Conservation (phyloP, 1,284 basidiomycete genomes). For the Porogramme epimiltina region DNA sequence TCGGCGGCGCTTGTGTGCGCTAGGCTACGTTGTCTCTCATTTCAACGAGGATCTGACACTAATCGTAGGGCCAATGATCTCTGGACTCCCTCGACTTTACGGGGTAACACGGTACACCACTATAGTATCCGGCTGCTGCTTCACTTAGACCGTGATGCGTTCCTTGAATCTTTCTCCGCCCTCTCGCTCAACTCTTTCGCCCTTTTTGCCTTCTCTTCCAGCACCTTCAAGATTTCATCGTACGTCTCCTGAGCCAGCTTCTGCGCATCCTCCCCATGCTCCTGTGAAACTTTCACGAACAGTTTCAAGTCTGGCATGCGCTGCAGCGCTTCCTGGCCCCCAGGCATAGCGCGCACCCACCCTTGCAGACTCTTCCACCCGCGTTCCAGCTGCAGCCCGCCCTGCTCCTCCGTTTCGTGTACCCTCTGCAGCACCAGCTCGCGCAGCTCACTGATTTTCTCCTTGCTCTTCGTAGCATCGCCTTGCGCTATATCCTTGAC, state of each 20-base stretch:
- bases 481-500: conserved; percentile 30
- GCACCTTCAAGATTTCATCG: conserved; percentile 34
- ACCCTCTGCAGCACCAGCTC: conserved; percentile 32
- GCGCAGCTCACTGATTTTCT: conserved; percentile 34
- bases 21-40: too few species aligned
- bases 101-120: too few species aligned
- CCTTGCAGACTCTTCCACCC: conserved; percentile 21
- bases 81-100: too few species aligned
- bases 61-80: too few species aligned
- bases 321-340: conserved; percentile 26
- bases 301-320: conserved; percentile 33
- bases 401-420: conserved; percentile 26
- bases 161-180: conserved; percentile 29
- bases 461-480: conserved; percentile 28
- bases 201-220: conserved; percentile 37
- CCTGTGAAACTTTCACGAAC: conserved; percentile 31
- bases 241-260: conserved; percentile 39
- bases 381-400: conserved; percentile 11
- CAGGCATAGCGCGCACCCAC: conserved; percentile 19
- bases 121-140: too few species aligned
- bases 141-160: too few species aligned
- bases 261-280: conserved; percentile 35
- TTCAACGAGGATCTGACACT: too few species aligned
- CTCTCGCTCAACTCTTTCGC: conserved; percentile 34
- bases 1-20: too few species aligned